A percentile compares a stretch with the other conserved stretches of the same genome.
These are phyloP conservation scores for Russula brevipes DNA, from an alignment of 768 basidiomycete genomes.

Conservation along the genomic window DNA sequence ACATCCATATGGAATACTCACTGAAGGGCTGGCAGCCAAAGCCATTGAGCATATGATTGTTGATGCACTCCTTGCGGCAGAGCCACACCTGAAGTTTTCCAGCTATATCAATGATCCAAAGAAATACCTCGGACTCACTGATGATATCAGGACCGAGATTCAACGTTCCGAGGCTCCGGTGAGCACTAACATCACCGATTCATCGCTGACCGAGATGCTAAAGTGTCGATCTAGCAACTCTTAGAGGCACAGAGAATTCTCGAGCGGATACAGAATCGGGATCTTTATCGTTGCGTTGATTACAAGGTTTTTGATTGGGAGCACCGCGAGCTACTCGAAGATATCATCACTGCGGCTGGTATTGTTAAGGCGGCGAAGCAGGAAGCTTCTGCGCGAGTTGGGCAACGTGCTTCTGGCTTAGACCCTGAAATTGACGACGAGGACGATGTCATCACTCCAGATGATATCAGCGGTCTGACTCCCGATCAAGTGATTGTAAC, in stretches of 20 bases:
- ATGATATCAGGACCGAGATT: conserved; percentile 58
- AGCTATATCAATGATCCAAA: conserved; percentile 50
- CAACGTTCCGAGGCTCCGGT: conserved; percentile 51
- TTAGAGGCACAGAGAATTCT: conserved; percentile 54
- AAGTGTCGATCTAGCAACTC: conserved; percentile 50
- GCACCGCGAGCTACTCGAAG: conserved; percentile 29
- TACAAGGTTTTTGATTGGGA: conserved; percentile 46
- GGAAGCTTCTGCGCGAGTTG: not conserved
- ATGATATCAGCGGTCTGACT: conserved; percentile 35
- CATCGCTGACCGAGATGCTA: not conserved
- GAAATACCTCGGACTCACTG: conserved; percentile 60
- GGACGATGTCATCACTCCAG: conserved; percentile 21
- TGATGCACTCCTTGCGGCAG: conserved; percentile 67
- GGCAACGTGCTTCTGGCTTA: not conserved
- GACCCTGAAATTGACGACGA: conserved; percentile 7
- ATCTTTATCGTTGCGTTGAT: conserved; percentile 69
- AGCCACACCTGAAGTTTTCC: conserved; percentile 58
- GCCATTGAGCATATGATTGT: conserved; percentile 84
- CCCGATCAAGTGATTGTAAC: conserved; percentile 59
- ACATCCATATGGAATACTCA: not conserved
- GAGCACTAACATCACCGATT: conserved; percentile 22
- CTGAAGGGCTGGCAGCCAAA: conserved; percentile 43
- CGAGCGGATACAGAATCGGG: conserved; percentile 53
- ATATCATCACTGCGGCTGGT: conserved; percentile 34
- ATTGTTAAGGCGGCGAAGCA: conserved; percentile 34